phyloP scores from a whole-genome alignment of 495 filamentous ascomycete species.

The Staphylotrichum longicolle region DNA sequence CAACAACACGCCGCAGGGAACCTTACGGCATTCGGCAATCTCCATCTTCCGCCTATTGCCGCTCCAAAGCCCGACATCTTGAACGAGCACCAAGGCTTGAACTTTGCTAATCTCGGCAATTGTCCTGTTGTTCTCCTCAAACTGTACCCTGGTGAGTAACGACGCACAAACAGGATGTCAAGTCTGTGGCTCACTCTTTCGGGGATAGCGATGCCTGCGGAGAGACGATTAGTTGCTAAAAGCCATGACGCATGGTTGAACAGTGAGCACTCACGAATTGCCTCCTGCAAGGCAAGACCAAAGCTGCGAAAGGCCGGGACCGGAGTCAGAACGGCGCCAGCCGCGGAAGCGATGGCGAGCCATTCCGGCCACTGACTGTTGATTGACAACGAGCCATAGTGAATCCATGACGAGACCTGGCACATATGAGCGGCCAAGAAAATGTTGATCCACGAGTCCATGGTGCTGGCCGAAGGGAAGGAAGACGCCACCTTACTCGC shows the following conservation, averaged over 20 bases:
- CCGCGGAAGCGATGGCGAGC: slow-evolving; percentile 52
- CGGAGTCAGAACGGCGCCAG: slow-evolving; percentile 55
- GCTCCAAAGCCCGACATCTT: slow-evolving; percentile 65
- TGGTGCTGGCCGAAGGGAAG: slow-evolving; percentile 58
- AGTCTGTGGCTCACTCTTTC: slow-evolving; percentile 30
- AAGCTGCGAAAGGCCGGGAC: slow-evolving; percentile 59
- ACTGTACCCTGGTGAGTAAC: slow-evolving; percentile 25
- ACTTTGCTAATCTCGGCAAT: slow-evolving; percentile 55
- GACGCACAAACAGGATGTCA: not conserved
- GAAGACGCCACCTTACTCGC: slow-evolving; percentile 52
- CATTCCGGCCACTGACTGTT: slow-evolving; percentile 55
- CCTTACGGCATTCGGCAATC: slow-evolving; percentile 57
- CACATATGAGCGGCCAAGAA: slow-evolving; percentile 54
- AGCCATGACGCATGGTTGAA: not conserved
- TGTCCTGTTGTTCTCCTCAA: slow-evolving; percentile 58
- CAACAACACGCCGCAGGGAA: not conserved
- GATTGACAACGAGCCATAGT: slow-evolving; percentile 54
- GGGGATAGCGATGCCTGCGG: slow-evolving; percentile 41
- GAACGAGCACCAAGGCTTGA: slow-evolving; percentile 53
- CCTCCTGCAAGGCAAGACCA: slow-evolving; percentile 62
- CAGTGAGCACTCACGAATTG: slow-evolving; percentile 40
- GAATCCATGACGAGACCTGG: slow-evolving; percentile 55
- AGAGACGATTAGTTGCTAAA: not conserved
- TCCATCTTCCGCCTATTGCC: slow-evolving; percentile 67
- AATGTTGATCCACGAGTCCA: slow-evolving; percentile 60